A percentile compares a stretch with the other conserved stretches of the same genome.
Evolutionary conservation across 257 asterid genomes (phyloP).

Genomic region (Przewalskia tangutica): DNA sequence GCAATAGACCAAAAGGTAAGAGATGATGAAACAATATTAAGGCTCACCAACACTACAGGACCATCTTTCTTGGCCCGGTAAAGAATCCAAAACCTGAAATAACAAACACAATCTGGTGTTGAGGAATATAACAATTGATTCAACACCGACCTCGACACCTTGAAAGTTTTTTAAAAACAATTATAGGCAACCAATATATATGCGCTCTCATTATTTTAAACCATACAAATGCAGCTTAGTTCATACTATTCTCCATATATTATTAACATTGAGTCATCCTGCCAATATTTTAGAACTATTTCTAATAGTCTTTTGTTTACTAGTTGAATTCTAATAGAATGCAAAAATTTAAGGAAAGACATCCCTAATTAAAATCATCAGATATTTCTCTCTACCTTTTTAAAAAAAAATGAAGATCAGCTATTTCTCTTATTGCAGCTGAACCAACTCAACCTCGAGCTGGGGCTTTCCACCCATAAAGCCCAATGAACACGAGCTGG

Average conservation of each 20-base stretch:
- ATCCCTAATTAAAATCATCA: background rate
- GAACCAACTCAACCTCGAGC: background rate
- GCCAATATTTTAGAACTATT: background rate
- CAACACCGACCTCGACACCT: background rate
- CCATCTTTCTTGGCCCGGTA: constrained; percentile 92
- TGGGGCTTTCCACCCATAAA: background rate
- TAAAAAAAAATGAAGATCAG: background rate
- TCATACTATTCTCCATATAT: background rate
- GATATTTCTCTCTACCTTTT: background rate
- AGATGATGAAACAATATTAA: background rate
- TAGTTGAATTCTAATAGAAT: background rate
- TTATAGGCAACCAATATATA: background rate
- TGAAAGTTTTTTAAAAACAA: background rate
- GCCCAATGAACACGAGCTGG: background rate
- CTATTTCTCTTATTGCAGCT: background rate
- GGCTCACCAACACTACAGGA: constrained; percentile 81
- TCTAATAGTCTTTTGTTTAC: background rate
- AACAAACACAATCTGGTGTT: background rate
- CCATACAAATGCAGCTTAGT: background rate
- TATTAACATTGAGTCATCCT: background rate
- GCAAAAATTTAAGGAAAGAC: background rate
- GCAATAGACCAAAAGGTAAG: background rate
- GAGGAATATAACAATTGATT: background rate
- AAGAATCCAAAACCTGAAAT: constrained; percentile 78
- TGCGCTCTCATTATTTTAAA: background rate